Conservation (phyloP, 2,329 filamentous ascomycete genomes). For the Paradendryphiella salina region DNA sequence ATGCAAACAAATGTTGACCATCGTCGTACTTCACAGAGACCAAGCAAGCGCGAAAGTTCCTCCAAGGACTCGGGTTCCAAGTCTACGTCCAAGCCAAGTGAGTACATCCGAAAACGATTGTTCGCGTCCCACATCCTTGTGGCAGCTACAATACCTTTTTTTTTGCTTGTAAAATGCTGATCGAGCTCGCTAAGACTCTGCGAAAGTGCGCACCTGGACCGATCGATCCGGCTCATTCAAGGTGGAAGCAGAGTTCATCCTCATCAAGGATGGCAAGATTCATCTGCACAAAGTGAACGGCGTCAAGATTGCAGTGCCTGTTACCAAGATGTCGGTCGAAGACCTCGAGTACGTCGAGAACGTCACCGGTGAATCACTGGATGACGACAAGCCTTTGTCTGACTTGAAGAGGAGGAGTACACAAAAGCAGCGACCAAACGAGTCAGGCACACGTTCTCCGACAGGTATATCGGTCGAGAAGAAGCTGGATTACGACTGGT, state of each 20-base stretch:
- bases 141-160: not conserved
- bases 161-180: constrained; percentile 12
- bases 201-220: constrained; percentile 89
- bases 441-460: constrained; percentile 47
- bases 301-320: constrained; percentile 95
- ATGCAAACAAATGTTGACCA: constrained; percentile 67
- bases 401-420: constrained; percentile 67
- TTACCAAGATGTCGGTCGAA: constrained; percentile 92
- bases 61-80: constrained; percentile 51
- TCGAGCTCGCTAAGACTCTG: constrained; percentile 58
- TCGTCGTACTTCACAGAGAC: constrained; percentile 71
- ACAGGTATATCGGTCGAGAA: constrained; percentile 67
- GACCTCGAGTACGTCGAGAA: constrained; percentile 95
- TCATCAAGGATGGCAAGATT: constrained; percentile 92
- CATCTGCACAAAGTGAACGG: constrained; percentile 98
- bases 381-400: constrained; percentile 89
- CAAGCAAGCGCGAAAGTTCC: constrained; percentile 69
- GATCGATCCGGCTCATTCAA: constrained; percentile 95
- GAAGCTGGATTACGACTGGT: constrained; percentile 92
- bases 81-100: constrained; percentile 70
- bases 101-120: constrained; percentile 47
- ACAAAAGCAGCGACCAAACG: constrained; percentile 49
- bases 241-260: constrained; percentile 95
- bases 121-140: not conserved
- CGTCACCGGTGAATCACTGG: constrained; percentile 80